Evolutionary conservation across 1,139 yeast species (phyloP).

Genomic region (Magnusiomyces fungicola): DNA sequence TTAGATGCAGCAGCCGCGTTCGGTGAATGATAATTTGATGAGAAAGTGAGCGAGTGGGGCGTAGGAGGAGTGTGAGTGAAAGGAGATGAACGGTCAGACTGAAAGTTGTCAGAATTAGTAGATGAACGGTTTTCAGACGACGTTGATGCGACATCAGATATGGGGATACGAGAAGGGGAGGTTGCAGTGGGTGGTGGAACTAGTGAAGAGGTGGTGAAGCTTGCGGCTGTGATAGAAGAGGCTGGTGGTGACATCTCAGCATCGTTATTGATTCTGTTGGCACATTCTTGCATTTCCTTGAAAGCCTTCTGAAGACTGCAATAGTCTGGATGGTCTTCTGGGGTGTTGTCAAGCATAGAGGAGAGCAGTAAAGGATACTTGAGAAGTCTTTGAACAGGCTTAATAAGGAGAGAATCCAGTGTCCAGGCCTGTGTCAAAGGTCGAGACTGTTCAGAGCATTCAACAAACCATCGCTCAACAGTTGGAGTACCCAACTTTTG

Average conservation of each 20-base stretch:
- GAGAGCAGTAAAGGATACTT: constrained; percentile 36
- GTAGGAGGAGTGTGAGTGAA: not conserved
- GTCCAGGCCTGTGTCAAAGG: constrained; percentile 36
- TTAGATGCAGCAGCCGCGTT: not conserved
- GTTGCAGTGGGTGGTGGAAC: not conserved
- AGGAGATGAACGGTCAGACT: not conserved
- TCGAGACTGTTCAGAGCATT: constrained; percentile 25
- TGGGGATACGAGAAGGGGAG: not conserved
- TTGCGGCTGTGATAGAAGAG: not conserved
- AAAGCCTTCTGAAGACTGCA: constrained; percentile 25
- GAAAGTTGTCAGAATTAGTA: not conserved
- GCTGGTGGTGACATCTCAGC: constrained; percentile 9
- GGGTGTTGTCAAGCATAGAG: constrained; percentile 27
- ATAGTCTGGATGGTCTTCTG: constrained; percentile 29
- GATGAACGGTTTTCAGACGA: not conserved
- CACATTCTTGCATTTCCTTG: constrained; percentile 22
- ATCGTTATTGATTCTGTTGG: constrained; percentile 27
- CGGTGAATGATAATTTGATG: not conserved
- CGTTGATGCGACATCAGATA: not conserved
- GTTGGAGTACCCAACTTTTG: constrained; percentile 26
- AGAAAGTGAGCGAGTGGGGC: not conserved
- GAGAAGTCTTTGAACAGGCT: constrained; percentile 38
- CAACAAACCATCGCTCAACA: constrained; percentile 30
- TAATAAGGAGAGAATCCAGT: constrained; percentile 36
- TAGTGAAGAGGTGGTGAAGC: not conserved